phyloP scores from a whole-genome alignment of 2,329 filamentous ascomycete species.

The Chaetomiaceae sp. region DNA sequence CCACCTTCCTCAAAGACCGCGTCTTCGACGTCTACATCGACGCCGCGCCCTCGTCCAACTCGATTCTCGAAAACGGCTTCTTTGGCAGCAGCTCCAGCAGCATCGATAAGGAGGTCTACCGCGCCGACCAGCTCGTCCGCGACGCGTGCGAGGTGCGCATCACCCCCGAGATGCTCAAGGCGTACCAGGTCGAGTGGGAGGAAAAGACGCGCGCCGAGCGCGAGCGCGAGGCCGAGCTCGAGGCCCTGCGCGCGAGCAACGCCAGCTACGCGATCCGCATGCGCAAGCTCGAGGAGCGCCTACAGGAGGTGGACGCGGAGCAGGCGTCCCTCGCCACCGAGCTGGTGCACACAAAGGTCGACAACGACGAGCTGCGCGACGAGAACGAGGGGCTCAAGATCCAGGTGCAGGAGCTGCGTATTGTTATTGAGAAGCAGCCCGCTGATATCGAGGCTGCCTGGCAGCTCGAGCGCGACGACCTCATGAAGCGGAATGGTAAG shows the following conservation, averaged over 20 bases:
- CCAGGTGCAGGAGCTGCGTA: slow-evolving; percentile 78
- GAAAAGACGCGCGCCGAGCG: slow-evolving; percentile 80
- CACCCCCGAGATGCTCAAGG: slow-evolving; percentile 72
- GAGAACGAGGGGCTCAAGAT: slow-evolving; percentile 82
- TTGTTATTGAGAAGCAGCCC: slow-evolving; percentile 84
- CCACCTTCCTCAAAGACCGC: slow-evolving; percentile 86
- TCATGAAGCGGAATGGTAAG: slow-evolving; percentile 88
- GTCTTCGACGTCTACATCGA: slow-evolving; percentile 98
- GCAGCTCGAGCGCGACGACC: slow-evolving; percentile 78
- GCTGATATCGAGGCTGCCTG: slow-evolving; percentile 79
- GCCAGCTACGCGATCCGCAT: slow-evolving; percentile 66
- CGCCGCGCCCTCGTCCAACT: slow-evolving; percentile 83
- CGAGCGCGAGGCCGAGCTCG: slow-evolving; percentile 76
- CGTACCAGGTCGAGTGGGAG: slow-evolving; percentile 85
- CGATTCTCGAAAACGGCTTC: slow-evolving; percentile 92
- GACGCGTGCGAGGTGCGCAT: slow-evolving; percentile 88
- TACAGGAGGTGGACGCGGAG: slow-evolving; percentile 83
- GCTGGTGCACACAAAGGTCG: slow-evolving; percentile 84
- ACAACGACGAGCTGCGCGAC: slow-evolving; percentile 85
- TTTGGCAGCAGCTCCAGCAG: slow-evolving; percentile 89
- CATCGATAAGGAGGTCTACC: slow-evolving; percentile 91
- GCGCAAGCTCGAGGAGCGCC: slow-evolving; percentile 80
- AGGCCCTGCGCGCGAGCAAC: slow-evolving; percentile 64
- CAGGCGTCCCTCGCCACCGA: slow-evolving; percentile 89
- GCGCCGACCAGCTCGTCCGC: slow-evolving; percentile 85